phyloP scores from a whole-genome alignment of 139 green algal species.

The Nannochloris sp. region DNA sequence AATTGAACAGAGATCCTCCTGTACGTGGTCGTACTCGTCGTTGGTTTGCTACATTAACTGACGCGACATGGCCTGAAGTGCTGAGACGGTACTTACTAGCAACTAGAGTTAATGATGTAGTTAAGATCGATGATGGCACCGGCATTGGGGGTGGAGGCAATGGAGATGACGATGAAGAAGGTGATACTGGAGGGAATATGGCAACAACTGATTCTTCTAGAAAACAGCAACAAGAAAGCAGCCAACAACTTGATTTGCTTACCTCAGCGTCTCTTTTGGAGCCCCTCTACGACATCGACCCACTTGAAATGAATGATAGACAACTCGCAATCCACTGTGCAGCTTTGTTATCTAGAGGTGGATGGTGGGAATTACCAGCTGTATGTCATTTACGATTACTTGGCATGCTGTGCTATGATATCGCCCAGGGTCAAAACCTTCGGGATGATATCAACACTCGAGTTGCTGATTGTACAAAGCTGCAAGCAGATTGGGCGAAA shows the following conservation, averaged over 20 bases:
- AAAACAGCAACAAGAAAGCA: neutral
- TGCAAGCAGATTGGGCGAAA: slow-evolving; percentile 3
- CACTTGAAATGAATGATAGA: slow-evolving; percentile 19
- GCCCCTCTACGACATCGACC: neutral
- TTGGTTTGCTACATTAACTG: slow-evolving; percentile 26
- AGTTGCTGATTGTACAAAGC: neutral
- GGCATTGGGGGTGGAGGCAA: neutral
- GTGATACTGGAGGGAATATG: neutral
- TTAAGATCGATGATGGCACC: neutral
- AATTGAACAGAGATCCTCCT: slow-evolving; percentile 31
- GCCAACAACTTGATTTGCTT: neutral
- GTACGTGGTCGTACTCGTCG: slow-evolving; percentile 3
- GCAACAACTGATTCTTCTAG: neutral
- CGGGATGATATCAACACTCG: slow-evolving; percentile 12
- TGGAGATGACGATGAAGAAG: neutral
- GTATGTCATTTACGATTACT: slow-evolving; percentile 35
- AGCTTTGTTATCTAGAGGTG: slow-evolving; percentile 4
- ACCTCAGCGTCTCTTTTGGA: neutral
- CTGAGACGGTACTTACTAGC: slow-evolving; percentile 41
- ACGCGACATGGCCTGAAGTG: slow-evolving; percentile 42
- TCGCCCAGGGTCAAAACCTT: slow-evolving; percentile 15
- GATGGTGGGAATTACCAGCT: slow-evolving; percentile 22
- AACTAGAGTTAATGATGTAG: slow-evolving; percentile 8
- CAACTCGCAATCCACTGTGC: slow-evolving; percentile 14
- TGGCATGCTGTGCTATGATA: slow-evolving; percentile 41